Evolutionary conservation across 148 eudicot genomes (phyloP).

Genomic region (Rhododendron griersonianum): DNA sequence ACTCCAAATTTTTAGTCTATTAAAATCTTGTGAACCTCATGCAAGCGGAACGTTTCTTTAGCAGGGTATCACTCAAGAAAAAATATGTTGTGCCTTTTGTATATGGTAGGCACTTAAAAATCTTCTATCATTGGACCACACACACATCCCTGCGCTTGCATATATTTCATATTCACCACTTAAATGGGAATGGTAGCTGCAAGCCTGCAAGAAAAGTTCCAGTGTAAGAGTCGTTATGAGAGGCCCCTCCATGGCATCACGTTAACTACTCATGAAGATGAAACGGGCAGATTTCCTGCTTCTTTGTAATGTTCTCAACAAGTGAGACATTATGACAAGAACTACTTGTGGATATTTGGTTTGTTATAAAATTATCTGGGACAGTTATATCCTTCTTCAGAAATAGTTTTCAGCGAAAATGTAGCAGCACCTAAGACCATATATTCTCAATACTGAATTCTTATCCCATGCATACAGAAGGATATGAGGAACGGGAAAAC

Average conservation of each 20-base stretch:
- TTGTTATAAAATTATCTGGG: not conserved
- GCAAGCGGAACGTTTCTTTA: not conserved
- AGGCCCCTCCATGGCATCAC: not conserved
- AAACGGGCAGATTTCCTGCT: not conserved
- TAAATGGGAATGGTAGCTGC: not conserved
- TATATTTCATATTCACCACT: not conserved
- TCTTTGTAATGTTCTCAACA: not conserved
- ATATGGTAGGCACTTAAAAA: not conserved
- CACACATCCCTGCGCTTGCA: not conserved
- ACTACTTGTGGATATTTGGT: not conserved
- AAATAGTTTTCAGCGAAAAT: not conserved
- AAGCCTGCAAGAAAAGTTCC: not conserved
- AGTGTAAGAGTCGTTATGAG: not conserved
- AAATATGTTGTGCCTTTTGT: not conserved
- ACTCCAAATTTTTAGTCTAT: not conserved
- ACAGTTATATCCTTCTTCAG: not conserved
- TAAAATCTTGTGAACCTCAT: not conserved
- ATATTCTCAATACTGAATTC: not conserved
- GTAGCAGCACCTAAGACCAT: not conserved
- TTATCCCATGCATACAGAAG: constrained; percentile 31
- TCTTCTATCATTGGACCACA: not conserved
- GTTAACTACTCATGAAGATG: not conserved
- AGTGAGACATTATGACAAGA: not conserved
- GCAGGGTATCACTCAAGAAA: not conserved
- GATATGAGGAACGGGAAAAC: constrained; percentile 44